These are phyloP conservation scores for Vanrija sp. DNA, from an alignment of 1,284 basidiomycete genomes.

Conservation along the genomic window DNA sequence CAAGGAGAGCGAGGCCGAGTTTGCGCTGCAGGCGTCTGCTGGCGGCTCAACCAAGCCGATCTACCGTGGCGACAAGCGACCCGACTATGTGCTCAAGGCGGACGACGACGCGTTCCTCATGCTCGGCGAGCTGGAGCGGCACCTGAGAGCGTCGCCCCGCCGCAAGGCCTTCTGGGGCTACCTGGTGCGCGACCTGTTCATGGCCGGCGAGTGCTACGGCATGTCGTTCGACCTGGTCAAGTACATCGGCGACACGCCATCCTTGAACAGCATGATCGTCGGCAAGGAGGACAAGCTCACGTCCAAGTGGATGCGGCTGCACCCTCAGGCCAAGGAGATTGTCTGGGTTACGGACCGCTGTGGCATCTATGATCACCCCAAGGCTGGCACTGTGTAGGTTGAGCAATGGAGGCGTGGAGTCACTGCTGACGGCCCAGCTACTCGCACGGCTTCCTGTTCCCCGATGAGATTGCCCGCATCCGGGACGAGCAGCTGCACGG, in stretches of 20 bases:
- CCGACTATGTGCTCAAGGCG: slow-evolving; percentile 85
- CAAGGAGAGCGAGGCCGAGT: slow-evolving; percentile 6
- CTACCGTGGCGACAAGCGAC: slow-evolving; percentile 52
- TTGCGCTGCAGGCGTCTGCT: neutral
- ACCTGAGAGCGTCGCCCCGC: slow-evolving; percentile 66
- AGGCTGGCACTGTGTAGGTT: slow-evolving; percentile 70
- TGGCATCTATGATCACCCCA: slow-evolving; percentile 98
- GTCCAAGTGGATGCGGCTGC: slow-evolving; percentile 87
- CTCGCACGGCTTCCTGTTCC: slow-evolving; percentile 95
- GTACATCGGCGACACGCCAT: slow-evolving; percentile 73
- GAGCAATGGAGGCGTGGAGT: slow-evolving; percentile 50
- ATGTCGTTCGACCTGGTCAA: slow-evolving; percentile 85
- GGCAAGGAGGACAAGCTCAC: slow-evolving; percentile 92
- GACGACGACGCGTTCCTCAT: slow-evolving; percentile 94
- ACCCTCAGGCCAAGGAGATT: slow-evolving; percentile 74
- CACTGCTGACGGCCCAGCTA: slow-evolving; percentile 50
- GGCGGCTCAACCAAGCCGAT: slow-evolving; percentile 13
- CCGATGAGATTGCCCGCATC: slow-evolving; percentile 74
- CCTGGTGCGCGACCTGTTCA: slow-evolving; percentile 87
- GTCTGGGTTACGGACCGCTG: slow-evolving; percentile 89
- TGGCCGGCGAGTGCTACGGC: slow-evolving; percentile 94
- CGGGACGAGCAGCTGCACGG: slow-evolving; percentile 47
- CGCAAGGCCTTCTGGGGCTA: slow-evolving; percentile 87
- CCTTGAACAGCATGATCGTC: slow-evolving; percentile 62
- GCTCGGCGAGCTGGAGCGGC: slow-evolving; percentile 83